These are phyloP conservation scores for Begonia fuchsioides DNA, from an alignment of 306 rosid species.

Conservation along the genomic window DNA sequence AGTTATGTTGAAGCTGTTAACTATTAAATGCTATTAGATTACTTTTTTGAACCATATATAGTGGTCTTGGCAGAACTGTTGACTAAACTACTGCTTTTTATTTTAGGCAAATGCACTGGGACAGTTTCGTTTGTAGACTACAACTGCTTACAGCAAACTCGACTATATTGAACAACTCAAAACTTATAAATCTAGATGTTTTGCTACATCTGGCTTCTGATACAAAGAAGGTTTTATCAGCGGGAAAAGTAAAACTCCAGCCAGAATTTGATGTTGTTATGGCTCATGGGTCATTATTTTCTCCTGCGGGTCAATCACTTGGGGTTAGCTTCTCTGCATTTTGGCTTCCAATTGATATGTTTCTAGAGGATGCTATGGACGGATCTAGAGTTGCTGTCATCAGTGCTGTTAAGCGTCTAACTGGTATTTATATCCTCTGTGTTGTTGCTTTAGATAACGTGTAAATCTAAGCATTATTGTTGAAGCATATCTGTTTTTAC, in stretches of 20 bases:
- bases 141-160: constrained; percentile 56
- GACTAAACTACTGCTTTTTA: not conserved
- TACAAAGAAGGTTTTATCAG: constrained; percentile 21
- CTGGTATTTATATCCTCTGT: constrained; percentile 25
- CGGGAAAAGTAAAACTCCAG: constrained; percentile 31
- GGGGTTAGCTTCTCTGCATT: constrained; percentile 52
- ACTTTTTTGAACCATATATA: too few relatives aligned
- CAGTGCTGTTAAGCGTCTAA: constrained; percentile 60
- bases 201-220: constrained; percentile 46
- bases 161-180: constrained; percentile 38
- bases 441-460: not conserved
- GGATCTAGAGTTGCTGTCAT: constrained; percentile 41
- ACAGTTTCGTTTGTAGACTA: constrained; percentile 37
- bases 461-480: not conserved
- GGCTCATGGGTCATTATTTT: constrained; percentile 32
- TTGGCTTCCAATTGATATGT: constrained; percentile 92
- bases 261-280: constrained; percentile 33
- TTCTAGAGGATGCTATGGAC: constrained; percentile 79
- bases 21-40: too few relatives aligned
- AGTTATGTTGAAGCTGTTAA: too few relatives aligned
- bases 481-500: constrained; percentile 25
- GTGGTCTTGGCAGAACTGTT: not conserved
- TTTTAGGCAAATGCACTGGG: constrained; percentile 72
- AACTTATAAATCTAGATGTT: constrained; percentile 37
- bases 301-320: constrained; percentile 35